Evolutionary conservation across 2,329 filamentous ascomycete species (phyloP).

Genomic region (Alternaria angustiovoidea): DNA sequence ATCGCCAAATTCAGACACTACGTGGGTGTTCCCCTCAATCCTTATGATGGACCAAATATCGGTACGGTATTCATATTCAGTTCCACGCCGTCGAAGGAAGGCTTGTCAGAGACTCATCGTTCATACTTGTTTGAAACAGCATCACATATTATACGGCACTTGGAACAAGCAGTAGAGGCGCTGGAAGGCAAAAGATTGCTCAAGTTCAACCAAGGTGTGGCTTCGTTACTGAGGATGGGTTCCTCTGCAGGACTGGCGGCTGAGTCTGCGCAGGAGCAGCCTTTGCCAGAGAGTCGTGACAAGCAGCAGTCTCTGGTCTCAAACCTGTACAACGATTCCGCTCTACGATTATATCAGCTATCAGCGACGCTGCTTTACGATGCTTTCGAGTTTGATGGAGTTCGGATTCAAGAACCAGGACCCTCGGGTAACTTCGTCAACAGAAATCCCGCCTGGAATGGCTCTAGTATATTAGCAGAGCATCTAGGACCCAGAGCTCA

Average conservation of each 20-base stretch:
- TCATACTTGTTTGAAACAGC: conserved; percentile 9
- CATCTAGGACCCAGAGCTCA: conserved; percentile 4
- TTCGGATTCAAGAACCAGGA: conserved; percentile 12
- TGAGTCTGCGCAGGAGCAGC: background rate
- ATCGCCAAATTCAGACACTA: conserved; percentile 15
- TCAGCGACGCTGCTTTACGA: conserved; percentile 10
- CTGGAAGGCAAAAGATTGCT: conserved; percentile 11
- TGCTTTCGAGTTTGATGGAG: conserved; percentile 15
- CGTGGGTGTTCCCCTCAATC: conserved; percentile 15
- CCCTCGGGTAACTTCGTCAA: conserved; percentile 4
- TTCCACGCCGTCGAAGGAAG: conserved; percentile 3
- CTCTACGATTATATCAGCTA: conserved; percentile 9
- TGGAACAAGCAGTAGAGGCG: conserved; percentile 15
- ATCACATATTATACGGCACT: conserved; percentile 10
- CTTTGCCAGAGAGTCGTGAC: background rate
- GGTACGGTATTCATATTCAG: conserved; percentile 12
- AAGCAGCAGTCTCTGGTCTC: conserved; percentile 5
- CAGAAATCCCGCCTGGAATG: conserved; percentile 14
- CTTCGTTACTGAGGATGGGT: conserved; percentile 7
- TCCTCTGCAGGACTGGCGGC: background rate
- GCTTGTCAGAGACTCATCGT: conserved; percentile 6
- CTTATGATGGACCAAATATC: conserved; percentile 14
- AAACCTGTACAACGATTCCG: conserved; percentile 9
- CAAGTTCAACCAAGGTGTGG: conserved; percentile 11
- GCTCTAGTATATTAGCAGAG: conserved; percentile 10